phyloP scores from a whole-genome alignment of 257 asterid genomes.

The Striga asiatica region DNA sequence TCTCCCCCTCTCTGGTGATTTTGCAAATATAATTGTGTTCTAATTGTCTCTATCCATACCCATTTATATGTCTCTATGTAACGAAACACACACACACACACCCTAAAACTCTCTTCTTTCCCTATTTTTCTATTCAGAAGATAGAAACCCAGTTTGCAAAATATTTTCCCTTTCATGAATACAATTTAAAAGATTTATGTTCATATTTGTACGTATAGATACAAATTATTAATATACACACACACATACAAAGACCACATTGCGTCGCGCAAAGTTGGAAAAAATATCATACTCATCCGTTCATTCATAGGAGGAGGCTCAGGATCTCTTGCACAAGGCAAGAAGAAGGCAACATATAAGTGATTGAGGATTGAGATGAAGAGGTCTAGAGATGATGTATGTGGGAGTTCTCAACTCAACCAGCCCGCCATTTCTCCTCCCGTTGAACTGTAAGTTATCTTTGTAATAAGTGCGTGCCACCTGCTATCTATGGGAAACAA shows the following conservation, averaged over 20 bases:
- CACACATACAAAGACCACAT: conserved; percentile 17
- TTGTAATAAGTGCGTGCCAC: no score
- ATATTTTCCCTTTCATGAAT: conserved; percentile 14
- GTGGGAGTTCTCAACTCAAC: conserved; percentile 39
- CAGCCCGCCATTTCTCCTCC: conserved; percentile 43
- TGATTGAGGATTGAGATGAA: conserved; percentile 37
- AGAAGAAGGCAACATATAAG: not conserved
- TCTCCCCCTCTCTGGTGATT: conserved; percentile 3
- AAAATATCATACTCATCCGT: conserved; percentile 20
- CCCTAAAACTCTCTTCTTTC: conserved; percentile 21
- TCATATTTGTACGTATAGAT: conserved; percentile 16
- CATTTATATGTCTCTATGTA: not conserved
- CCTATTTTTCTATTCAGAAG: not conserved
- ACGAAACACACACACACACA: not conserved
- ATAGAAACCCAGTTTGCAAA: conserved; percentile 11
- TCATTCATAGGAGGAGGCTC: conserved; percentile 15
- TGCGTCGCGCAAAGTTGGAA: conserved; percentile 21
- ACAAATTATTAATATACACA: conserved; percentile 16
- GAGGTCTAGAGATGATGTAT: conserved; percentile 58
- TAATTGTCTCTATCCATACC: not conserved
- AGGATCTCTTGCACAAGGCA: conserved; percentile 19
- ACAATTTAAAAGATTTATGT: conserved; percentile 7
- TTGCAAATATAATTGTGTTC: conserved; percentile 16
- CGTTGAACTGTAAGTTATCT: conserved; percentile 42
- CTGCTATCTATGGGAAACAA: no score